A percentile compares a stretch with the other conserved stretches of the same genome.
phyloP scores from a whole-genome alignment of 305 asterid species.

The Plantago coronopus region DNA sequence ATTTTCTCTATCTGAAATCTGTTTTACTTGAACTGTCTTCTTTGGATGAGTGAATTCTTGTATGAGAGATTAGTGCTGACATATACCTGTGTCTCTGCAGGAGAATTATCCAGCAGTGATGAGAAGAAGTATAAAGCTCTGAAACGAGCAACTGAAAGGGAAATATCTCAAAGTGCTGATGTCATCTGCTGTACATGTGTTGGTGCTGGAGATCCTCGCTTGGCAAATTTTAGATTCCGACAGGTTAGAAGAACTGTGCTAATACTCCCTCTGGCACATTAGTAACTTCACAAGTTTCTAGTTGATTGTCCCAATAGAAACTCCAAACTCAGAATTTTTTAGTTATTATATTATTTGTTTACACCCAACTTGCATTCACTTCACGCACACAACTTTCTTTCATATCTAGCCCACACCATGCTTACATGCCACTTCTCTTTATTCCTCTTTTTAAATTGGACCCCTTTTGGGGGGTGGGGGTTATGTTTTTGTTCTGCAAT shows the following conservation, averaged over 20 bases:
- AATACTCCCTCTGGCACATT: no score
- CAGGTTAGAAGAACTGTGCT: constrained; percentile 49
- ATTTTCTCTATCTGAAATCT: no score
- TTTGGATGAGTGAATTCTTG: not conserved
- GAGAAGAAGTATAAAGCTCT: constrained; percentile 93
- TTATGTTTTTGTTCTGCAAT: constrained; percentile 7
- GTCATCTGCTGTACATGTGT: constrained; percentile 99
- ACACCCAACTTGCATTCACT: no score
- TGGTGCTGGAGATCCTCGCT: constrained; percentile 99
- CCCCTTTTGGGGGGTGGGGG: no score
- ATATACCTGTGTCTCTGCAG: constrained; percentile 33
- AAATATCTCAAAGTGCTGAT: constrained; percentile 99
- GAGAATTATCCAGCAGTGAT: constrained; percentile 96
- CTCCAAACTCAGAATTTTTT: no score
- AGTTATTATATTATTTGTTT: constrained; percentile 1
- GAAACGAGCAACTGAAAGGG: constrained; percentile 98
- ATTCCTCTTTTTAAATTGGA: no score
- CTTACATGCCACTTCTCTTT: no score
- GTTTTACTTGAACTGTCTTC: no score
- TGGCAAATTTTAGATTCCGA: constrained; percentile 94
- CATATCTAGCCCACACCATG: no score
- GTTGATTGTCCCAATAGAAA: no score
- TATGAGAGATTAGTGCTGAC: not conserved
- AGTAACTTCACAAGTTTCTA: not conserved
- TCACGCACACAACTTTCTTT: no score